These are phyloP conservation scores for Xylaria sp. DNA, from an alignment of 2,329 filamentous ascomycete species.

Conservation along the genomic window DNA sequence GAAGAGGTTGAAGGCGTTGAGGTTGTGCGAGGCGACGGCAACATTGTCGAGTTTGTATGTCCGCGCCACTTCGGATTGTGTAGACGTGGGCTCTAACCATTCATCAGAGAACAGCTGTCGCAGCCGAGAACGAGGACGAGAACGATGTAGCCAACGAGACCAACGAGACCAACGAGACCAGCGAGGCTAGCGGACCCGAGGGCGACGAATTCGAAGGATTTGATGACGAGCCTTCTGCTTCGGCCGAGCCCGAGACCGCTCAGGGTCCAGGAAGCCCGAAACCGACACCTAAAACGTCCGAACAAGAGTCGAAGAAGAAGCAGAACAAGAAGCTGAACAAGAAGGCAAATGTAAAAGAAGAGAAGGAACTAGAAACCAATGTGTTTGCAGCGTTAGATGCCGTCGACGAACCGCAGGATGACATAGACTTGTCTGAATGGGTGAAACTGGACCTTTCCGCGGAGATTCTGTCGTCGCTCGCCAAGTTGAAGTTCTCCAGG, in stretches of 20 bases:
- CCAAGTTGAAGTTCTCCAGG: conserved; percentile 80
- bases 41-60: conserved; percentile 66
- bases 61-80: not conserved
- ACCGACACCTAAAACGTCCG: conserved; percentile 41
- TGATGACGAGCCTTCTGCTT: conserved; percentile 58
- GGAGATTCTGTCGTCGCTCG: conserved; percentile 76
- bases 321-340: conserved; percentile 41
- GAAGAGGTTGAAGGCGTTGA: conserved; percentile 94
- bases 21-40: conserved; percentile 73
- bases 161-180: conserved; percentile 36
- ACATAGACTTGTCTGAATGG: conserved; percentile 83
- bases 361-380: conserved; percentile 58
- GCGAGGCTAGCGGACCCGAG: conserved; percentile 36
- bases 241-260: conserved; percentile 43
- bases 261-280: conserved; percentile 23
- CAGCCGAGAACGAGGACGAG: conserved; percentile 24
- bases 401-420: conserved; percentile 65
- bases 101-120: conserved; percentile 43
- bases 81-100: conserved; percentile 22
- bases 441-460: conserved; percentile 77
- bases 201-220: conserved; percentile 72
- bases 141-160: conserved; percentile 29
- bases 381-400: conserved; percentile 68
- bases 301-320: conserved; percentile 42
- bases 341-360: conserved; percentile 51